Evolutionary conservation across 371 early-diverging fungal species (phyloP).

Genomic region (Blakeslea trispora): DNA sequence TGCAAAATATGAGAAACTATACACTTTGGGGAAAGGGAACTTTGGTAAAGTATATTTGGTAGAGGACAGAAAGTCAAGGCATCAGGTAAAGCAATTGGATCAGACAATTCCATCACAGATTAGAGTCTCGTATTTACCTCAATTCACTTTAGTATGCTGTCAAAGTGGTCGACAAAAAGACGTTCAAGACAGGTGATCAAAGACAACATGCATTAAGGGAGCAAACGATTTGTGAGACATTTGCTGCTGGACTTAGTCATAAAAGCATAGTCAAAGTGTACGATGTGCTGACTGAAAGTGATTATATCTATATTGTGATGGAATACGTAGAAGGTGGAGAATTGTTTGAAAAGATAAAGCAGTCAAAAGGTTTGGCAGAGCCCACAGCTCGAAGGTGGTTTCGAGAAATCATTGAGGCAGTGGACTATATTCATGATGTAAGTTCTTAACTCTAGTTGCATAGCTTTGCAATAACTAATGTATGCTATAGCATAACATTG

Average conservation of each 20-base stretch:
- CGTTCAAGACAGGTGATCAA: slow-evolving; percentile 57
- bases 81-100: slow-evolving; percentile 69
- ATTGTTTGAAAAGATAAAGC: slow-evolving; percentile 92
- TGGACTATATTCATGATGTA: slow-evolving; percentile 89
- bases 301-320: slow-evolving; percentile 90
- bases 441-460: background rate
- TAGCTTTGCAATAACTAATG: background rate
- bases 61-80: slow-evolving; percentile 48
- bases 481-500: slow-evolving; percentile 61
- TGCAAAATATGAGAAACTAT: slow-evolving; percentile 37
- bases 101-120: too few relatives aligned
- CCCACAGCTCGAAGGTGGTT: slow-evolving; percentile 87
- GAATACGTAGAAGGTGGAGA: slow-evolving; percentile 97
- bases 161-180: slow-evolving; percentile 58
- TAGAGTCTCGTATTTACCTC: too few relatives aligned
- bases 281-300: slow-evolving; percentile 84
- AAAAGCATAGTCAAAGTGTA: slow-evolving; percentile 86
- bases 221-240: slow-evolving; percentile 64
- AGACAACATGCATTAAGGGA: slow-evolving; percentile 57
- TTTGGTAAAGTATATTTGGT: slow-evolving; percentile 85
- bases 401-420: slow-evolving; percentile 92
- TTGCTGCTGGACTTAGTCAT: slow-evolving; percentile 71
- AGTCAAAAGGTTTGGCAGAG: slow-evolving; percentile 84
- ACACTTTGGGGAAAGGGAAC: slow-evolving; percentile 80
- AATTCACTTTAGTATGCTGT: slow-evolving; percentile 58